These are phyloP conservation scores for Paecilomyces dactylethromorphus DNA, from an alignment of 2,329 filamentous ascomycete genomes.

Conservation along the genomic window DNA sequence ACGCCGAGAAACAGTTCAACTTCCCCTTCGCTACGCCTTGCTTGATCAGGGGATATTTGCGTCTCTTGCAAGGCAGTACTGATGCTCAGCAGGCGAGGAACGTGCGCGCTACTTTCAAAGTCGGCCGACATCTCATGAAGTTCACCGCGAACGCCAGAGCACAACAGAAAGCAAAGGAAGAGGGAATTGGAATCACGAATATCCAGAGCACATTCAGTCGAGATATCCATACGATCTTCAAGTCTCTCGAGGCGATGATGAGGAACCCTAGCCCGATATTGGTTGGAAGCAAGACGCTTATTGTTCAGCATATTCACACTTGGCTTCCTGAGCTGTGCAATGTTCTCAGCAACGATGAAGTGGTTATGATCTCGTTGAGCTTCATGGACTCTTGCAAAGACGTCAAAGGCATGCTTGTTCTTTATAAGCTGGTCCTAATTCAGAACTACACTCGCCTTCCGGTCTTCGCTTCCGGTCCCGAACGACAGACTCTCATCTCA, in stretches of 20 bases:
- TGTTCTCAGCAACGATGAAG: constrained; percentile 72
- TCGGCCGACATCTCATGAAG: constrained; percentile 84
- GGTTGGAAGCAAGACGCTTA: constrained; percentile 88
- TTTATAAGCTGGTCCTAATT: constrained; percentile 89
- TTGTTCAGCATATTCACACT: constrained; percentile 92
- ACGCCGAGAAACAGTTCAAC: constrained; percentile 81
- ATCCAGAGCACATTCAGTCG: constrained; percentile 67
- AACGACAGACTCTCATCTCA: constrained; percentile 64
- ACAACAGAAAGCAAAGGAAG: constrained; percentile 84
- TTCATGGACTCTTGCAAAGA: constrained; percentile 86
- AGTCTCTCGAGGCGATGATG: constrained; percentile 84
- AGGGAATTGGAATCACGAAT: constrained; percentile 74
- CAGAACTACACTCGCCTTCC: constrained; percentile 82
- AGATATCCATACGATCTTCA: constrained; percentile 81
- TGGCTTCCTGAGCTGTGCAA: constrained; percentile 89
- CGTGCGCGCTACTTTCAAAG: constrained; percentile 87
- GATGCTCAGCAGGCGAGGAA: constrained; percentile 79
- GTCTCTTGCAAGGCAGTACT: constrained; percentile 73
- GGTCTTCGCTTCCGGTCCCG: constrained; percentile 72
- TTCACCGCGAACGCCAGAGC: constrained; percentile 87
- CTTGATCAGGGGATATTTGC: constrained; percentile 76
- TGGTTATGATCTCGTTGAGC: constrained; percentile 82
- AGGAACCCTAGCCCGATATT: constrained; percentile 75
- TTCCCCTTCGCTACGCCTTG: constrained; percentile 89
- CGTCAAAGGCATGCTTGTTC: constrained; percentile 82